phyloP scores from a whole-genome alignment of 2,329 filamentous ascomycete species.

The Pseudogymnoascus sp. region DNA sequence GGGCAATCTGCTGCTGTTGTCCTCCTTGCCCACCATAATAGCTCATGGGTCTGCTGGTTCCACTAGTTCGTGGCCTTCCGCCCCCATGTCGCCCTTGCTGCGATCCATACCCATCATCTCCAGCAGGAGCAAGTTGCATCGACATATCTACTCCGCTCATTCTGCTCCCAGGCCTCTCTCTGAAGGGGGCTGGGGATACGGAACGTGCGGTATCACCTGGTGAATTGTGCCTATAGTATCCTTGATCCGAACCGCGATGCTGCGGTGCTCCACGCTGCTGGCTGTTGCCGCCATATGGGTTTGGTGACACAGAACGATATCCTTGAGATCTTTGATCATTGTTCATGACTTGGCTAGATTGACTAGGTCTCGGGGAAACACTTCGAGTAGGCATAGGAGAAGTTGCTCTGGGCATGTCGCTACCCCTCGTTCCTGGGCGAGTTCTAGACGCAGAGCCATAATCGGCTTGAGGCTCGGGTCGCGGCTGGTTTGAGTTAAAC shows the following conservation, averaged over 20 bases:
- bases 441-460: slow-evolving; percentile 35
- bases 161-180: slow-evolving; percentile 43
- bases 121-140: slow-evolving; percentile 52
- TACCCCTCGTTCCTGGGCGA: slow-evolving; percentile 50
- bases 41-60: slow-evolving; percentile 41
- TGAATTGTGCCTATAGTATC: slow-evolving; percentile 43
- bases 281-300: slow-evolving; percentile 44
- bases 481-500: slow-evolving; percentile 41
- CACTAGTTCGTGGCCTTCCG: slow-evolving; percentile 41
- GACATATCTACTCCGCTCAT: slow-evolving; percentile 53
- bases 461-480: slow-evolving; percentile 24
- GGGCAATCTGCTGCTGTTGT: slow-evolving; percentile 19
- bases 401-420: slow-evolving; percentile 48
- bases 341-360: slow-evolving; percentile 29
- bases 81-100: slow-evolving; percentile 40
- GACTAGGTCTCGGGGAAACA: slow-evolving; percentile 51
- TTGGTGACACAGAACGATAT: slow-evolving; percentile 51
- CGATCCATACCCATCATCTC: slow-evolving; percentile 51
- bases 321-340: slow-evolving; percentile 35
- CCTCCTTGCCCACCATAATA: slow-evolving; percentile 39
- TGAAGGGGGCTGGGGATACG: slow-evolving; percentile 36
- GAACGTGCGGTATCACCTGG: slow-evolving; percentile 36
- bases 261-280: slow-evolving; percentile 25
- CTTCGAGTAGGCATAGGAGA: slow-evolving; percentile 63
- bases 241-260: slow-evolving; percentile 40